Conservation (phyloP, 805 yeast genomes). For the Ogataea thermomethanolica region DNA sequence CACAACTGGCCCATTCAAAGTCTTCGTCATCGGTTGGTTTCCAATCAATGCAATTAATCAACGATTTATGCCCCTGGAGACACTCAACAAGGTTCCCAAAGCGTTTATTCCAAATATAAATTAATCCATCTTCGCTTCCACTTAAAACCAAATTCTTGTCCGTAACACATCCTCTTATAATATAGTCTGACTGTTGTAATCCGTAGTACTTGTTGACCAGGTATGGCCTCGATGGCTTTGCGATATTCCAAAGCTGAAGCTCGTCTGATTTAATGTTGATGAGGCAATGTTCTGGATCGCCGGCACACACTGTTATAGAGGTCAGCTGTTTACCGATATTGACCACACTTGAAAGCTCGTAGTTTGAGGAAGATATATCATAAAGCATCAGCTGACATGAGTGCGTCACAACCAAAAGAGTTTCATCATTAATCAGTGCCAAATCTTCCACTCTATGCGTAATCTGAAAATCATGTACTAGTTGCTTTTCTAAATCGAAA, state of each 20-base stretch:
- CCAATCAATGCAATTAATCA: slow-evolving; percentile 82
- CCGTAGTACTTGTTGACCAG: slow-evolving; percentile 67
- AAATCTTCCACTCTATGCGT: slow-evolving; percentile 60
- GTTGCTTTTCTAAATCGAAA: slow-evolving; percentile 38
- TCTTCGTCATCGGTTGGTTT: slow-evolving; percentile 31
- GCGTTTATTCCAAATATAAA: slow-evolving; percentile 74
- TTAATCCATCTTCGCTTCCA: slow-evolving; percentile 79
- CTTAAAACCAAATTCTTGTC: slow-evolving; percentile 68
- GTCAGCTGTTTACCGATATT: slow-evolving; percentile 58
- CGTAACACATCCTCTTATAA: slow-evolving; percentile 77
- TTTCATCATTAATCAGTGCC: slow-evolving; percentile 62
- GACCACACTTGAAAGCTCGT: slow-evolving; percentile 35
- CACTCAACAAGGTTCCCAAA: slow-evolving; percentile 64
- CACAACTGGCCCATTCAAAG: slow-evolving; percentile 66
- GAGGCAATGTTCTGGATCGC: slow-evolving; percentile 49
- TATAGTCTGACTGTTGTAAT: slow-evolving; percentile 63
- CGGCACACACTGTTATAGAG: slow-evolving; percentile 54
- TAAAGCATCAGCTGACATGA: slow-evolving; percentile 60
- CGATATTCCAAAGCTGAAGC: slow-evolving; percentile 76
- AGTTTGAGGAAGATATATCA: slow-evolving; percentile 35
- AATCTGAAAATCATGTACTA: slow-evolving; percentile 23
- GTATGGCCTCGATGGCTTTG: slow-evolving; percentile 40
- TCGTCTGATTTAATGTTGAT: slow-evolving; percentile 72
- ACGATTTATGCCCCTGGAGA: slow-evolving; percentile 58
- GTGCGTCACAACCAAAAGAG: slow-evolving; percentile 59